Base-by-base conservation (phyloP, 2,329 filamentous ascomycete species). In the Pseudocercospora fuligena region DNA sequence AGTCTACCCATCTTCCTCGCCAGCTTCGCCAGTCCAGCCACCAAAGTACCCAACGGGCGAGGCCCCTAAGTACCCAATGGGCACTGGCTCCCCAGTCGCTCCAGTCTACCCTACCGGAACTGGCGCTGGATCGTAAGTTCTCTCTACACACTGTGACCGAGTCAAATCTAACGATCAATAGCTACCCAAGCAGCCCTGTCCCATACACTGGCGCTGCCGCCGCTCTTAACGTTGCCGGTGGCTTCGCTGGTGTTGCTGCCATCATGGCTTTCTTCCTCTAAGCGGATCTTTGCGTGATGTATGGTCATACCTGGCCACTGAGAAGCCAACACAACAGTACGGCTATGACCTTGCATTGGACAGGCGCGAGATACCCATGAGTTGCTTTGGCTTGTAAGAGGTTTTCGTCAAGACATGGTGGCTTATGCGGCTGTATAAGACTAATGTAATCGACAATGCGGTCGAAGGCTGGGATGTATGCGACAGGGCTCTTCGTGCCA, bases 191-290 rank as follows among this genome's bases (percentile, higher is more conserved):
- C 19, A 46, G 59, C 53, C 62, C 66, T 47, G 60, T 63, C 31
- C 66, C 65, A 47, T 73, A 73, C 71, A 69, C 65, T 43, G 65
- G 68, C n/a, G 56, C 56, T 27, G 71, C 68, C 57, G 61, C 47
- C 59, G 63, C 61, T 31, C 54, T 71, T 61, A 69, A 70, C 63
- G 71, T 69, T 36, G 70, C 65, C 36, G 69, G 71, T 36, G 59
- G 71, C 46, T 64, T 74, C 54, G 68, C 69, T 40, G 71, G 67
- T 63, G 62, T 70, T 43, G 72, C 70, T 66, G 72, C 71, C 62
- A 63, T 73, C 54, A 66, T 70, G 29, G 72, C 72, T 68, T 63
- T 74, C 71, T 74, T 74, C 70, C 57, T 74, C 60, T 74, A 73
- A 66, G 60, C 62, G 63, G 36, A 36, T 66, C 59, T 60, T 56